These are phyloP conservation scores for Zygosaccharomyces rouxii DNA, from an alignment of 805 yeast species.

Conservation along the genomic window DNA sequence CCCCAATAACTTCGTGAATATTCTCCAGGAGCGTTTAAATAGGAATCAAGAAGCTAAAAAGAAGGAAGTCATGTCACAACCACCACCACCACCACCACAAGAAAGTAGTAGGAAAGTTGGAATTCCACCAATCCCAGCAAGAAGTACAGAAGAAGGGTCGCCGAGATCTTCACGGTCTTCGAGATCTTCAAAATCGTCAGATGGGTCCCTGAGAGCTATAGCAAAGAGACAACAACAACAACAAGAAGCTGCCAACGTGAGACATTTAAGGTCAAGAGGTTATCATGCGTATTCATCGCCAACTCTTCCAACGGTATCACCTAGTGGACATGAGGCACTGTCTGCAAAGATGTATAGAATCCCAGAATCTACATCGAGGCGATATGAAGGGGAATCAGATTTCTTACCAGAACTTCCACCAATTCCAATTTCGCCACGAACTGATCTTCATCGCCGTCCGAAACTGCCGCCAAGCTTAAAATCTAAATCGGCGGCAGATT, in stretches of 20 bases:
- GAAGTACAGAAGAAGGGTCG: constrained; percentile 8
- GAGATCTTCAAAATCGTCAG: constrained; percentile 9
- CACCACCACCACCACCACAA: constrained; percentile 12
- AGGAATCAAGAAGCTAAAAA: constrained; percentile 8
- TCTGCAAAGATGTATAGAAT: not conserved
- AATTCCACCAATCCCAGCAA: constrained; percentile 17
- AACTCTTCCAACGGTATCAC: constrained; percentile 11
- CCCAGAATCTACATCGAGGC: constrained; percentile 3
- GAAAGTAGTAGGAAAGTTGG: constrained; percentile 5
- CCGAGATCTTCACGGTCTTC: constrained; percentile 5
- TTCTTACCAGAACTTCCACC: constrained; percentile 30
- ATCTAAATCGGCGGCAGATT: constrained; percentile 30
- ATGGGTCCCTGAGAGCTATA: not conserved
- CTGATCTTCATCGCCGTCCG: constrained; percentile 3
- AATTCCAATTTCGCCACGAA: constrained; percentile 13
- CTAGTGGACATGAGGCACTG: constrained; percentile 2
- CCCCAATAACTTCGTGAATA: constrained; percentile 79
- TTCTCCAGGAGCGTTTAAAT: constrained; percentile 40
- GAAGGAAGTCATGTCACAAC: constrained; percentile 6
- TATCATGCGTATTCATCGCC: constrained; percentile 12
- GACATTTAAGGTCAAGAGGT: not conserved
- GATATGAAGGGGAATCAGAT: not conserved
- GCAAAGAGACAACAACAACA: constrained; percentile 1
- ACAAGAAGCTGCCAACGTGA: constrained; percentile 1
- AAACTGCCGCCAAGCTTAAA: constrained; percentile 16